Conservation (phyloP, 169 alveolate species). For the Blepharisma undulans region DNA sequence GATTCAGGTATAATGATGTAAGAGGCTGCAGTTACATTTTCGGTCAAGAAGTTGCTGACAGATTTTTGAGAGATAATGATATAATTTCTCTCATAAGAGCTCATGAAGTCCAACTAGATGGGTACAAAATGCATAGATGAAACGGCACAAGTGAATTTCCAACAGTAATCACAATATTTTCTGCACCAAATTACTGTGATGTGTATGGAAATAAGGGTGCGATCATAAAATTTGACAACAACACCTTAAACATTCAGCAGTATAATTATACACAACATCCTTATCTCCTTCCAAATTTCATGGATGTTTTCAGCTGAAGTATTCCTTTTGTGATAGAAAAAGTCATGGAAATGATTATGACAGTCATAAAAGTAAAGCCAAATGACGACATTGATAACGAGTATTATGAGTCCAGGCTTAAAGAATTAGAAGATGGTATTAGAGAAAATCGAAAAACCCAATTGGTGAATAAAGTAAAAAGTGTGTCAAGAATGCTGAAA, state of each 20-base stretch:
- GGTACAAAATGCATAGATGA: conserved; percentile 91
- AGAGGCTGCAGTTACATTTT: conserved; percentile 92
- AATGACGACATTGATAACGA: not conserved
- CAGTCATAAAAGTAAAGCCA: not conserved
- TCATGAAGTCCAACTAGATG: conserved; percentile 95
- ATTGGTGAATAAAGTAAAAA: conserved; percentile 8
- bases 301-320: conserved; percentile 96
- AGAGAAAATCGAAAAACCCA: not conserved
- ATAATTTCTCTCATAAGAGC: conserved; percentile 92
- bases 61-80: conserved; percentile 88
- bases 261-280: conserved; percentile 92
- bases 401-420: not conserved
- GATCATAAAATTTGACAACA: conserved; percentile 91
- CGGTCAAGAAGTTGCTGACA: conserved; percentile 91
- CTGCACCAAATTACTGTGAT: conserved; percentile 99
- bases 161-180: conserved; percentile 95
- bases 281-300: conserved; percentile 93
- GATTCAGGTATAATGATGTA: conserved; percentile 80
- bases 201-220: conserved; percentile 97
- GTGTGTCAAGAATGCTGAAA: not conserved
- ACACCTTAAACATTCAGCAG: conserved; percentile 65
- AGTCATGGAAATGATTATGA: conserved; percentile 47
- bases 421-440: not conserved
- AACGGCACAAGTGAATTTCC: conserved; percentile 83
- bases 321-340: conserved; percentile 97